phyloP scores from a whole-genome alignment of 164 flowering plant genomes.

The Nelumbo lutea region DNA sequence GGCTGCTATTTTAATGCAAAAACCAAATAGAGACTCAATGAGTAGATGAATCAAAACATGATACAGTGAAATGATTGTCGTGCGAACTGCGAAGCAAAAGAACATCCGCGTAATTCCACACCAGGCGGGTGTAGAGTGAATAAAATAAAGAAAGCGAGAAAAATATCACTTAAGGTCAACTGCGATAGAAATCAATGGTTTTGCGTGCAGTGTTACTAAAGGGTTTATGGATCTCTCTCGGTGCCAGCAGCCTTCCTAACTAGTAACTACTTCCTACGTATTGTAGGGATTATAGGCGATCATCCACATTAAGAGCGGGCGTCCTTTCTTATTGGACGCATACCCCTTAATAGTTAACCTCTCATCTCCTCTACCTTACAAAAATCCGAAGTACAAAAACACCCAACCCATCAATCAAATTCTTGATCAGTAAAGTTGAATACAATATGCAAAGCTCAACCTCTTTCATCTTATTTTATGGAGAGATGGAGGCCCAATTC shows the following conservation, averaged over 20 bases:
- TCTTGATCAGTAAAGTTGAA: background rate
- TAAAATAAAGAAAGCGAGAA: background rate
- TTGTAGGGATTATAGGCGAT: constrained; percentile 12
- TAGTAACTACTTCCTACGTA: constrained; percentile 5
- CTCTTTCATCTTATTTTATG: background rate
- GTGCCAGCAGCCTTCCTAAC: constrained; percentile 7
- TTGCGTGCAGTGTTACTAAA: constrained; percentile 8
- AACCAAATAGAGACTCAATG: constrained; percentile 6
- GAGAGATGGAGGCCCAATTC: background rate
- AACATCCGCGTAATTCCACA: too few relatives aligned
- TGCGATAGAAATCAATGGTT: constrained; percentile 2
- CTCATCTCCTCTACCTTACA: background rate
- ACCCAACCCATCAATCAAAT: constrained; percentile 2
- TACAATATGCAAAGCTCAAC: background rate
- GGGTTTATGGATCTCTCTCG: constrained; percentile 13
- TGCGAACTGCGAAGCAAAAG: too few relatives aligned
- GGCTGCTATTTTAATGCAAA: background rate
- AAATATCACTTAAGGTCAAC: constrained; percentile 8
- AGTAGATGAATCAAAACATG: constrained; percentile 10
- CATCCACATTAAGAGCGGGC: constrained; percentile 7
- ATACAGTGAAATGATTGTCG: constrained; percentile 24
- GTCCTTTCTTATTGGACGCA: constrained; percentile 9
- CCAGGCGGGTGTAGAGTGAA: too few relatives aligned
- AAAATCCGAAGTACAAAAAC: constrained; percentile 8
- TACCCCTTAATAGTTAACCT: constrained; percentile 3